Evolutionary conservation across 371 early-diverging fungal species (phyloP).

Genomic region (Umbelopsis sp.): DNA sequence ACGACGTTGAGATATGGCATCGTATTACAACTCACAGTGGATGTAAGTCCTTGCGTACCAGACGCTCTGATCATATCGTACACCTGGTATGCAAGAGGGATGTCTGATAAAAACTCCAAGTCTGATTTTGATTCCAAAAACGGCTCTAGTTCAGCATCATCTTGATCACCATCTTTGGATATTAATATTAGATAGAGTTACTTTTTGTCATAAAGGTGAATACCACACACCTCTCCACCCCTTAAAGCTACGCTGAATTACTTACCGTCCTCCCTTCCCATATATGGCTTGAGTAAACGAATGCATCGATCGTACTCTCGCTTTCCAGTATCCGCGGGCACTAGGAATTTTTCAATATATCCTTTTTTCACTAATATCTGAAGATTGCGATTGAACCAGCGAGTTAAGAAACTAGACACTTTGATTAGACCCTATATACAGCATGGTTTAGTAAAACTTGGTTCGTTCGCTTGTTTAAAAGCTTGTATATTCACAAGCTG

Average conservation of each 20-base stretch:
- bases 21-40: background rate
- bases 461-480: background rate
- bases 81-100: background rate
- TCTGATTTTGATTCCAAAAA: background rate
- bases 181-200: no score
- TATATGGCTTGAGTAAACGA: background rate
- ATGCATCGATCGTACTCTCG: background rate
- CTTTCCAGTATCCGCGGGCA: background rate
- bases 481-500: no score
- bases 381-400: conserved; percentile 4
- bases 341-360: background rate
- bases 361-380: background rate
- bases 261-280: background rate
- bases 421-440: background rate
- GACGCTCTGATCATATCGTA: background rate
- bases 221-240: no score
- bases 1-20: background rate
- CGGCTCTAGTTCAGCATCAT: background rate
- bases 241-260: background rate
- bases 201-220: no score
- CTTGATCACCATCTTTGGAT: background rate
- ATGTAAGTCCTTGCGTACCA: background rate
- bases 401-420: background rate
- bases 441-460: background rate
- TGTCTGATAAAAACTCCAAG: background rate